phyloP scores from a whole-genome alignment of 371 early-diverging fungal genomes.

The Sporodiniella umbellata region DNA sequence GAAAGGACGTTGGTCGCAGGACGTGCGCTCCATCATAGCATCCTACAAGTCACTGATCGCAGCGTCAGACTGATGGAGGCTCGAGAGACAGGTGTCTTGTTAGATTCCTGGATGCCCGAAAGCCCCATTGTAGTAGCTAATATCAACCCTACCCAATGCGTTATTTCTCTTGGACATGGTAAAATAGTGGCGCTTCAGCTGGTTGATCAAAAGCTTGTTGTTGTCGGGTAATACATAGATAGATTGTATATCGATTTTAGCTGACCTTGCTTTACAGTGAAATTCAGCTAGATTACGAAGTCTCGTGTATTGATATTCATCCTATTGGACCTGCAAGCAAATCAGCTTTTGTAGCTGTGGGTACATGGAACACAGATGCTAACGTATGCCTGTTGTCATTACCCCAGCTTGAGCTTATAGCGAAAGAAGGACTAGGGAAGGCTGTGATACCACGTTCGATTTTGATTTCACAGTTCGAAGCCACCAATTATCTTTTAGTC shows the following conservation, averaged over 20 bases:
- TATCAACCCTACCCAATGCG: conserved; percentile 59
- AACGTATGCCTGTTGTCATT: conserved; percentile 62
- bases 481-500: conserved; percentile 69
- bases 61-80: conserved; percentile 38
- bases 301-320: conserved; percentile 74
- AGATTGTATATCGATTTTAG: not conserved
- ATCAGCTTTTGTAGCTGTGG: conserved; percentile 63
- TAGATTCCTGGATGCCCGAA: conserved; percentile 58
- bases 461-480: conserved; percentile 71
- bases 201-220: conserved; percentile 29
- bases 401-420: conserved; percentile 51
- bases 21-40: conserved; percentile 25
- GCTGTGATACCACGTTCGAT: conserved; percentile 78
- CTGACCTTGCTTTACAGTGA: conserved; percentile 8
- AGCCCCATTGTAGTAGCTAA: conserved; percentile 60
- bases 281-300: conserved; percentile 55
- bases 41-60: conserved; percentile 42
- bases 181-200: conserved; percentile 59
- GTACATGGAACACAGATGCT: conserved; percentile 68
- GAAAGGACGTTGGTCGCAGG: conserved; percentile 34
- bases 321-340: conserved; percentile 38
- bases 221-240: conserved; percentile 30
- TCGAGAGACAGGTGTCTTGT: conserved; percentile 16
- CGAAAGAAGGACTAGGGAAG: conserved; percentile 51
- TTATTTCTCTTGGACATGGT: conserved; percentile 62